These are phyloP conservation scores for Pittosporum tobira DNA, from an alignment of 129 eudicot genomes.

Conservation along the genomic window DNA sequence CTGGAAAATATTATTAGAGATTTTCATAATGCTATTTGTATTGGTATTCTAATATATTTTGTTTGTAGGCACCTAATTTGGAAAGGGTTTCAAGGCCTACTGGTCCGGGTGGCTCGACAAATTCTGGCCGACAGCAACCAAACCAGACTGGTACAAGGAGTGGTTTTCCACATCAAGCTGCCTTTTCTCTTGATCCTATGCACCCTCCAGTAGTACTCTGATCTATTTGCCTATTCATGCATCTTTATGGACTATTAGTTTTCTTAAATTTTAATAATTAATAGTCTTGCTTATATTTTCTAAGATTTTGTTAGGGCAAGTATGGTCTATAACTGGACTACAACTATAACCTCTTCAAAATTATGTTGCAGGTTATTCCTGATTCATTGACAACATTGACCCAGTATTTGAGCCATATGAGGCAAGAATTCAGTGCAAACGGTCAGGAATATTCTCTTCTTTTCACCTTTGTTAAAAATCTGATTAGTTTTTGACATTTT, in stretches of 20 bases:
- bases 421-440: conserved; percentile 51
- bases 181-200: conserved; percentile 38
- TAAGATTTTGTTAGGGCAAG: background rate
- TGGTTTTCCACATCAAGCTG: conserved; percentile 29
- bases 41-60: background rate
- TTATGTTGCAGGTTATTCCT: conserved; percentile 58
- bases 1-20: no score
- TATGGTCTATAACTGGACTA: background rate
- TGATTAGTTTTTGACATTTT: conserved; percentile 1
- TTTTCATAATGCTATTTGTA: background rate
- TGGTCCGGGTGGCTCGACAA: conserved; percentile 40
- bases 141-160: conserved; percentile 34
- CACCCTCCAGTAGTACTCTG: conserved; percentile 48
- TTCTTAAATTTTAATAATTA: background rate
- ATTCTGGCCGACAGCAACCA: conserved; percentile 37
- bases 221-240: background rate
- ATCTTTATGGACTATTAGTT: no score
- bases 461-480: background rate
- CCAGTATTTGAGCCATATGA: conserved; percentile 60
- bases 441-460: conserved; percentile 34
- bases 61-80: conserved; percentile 39
- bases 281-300: background rate
- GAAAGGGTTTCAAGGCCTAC: conserved; percentile 46
- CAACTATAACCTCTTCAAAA: conserved; percentile 3
- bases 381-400: conserved; percentile 82